These are phyloP conservation scores for Sphaerostilbella broomeana DNA, from an alignment of 2,329 filamentous ascomycete species.

Conservation along the genomic window DNA sequence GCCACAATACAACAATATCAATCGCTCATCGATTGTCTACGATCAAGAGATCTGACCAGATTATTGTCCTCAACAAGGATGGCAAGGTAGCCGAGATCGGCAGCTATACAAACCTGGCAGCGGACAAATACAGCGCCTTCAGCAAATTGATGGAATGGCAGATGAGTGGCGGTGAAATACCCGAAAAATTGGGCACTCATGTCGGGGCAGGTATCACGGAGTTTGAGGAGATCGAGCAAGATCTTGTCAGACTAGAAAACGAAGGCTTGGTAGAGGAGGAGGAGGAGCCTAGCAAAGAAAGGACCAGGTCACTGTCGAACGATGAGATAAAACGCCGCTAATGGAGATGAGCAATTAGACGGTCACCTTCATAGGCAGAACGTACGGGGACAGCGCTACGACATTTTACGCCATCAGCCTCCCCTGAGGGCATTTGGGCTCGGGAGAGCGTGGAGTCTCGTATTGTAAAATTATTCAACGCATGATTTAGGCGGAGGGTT, in stretches of 20 bases:
- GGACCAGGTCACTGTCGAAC: constrained; percentile 1
- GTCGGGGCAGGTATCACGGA: constrained; percentile 40
- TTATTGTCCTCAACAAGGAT: constrained; percentile 83
- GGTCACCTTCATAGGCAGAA: too few relatives aligned
- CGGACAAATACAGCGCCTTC: constrained; percentile 73
- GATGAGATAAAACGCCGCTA: constrained; percentile 8
- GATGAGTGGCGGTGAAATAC: constrained; percentile 73
- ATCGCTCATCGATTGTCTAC: constrained; percentile 95
- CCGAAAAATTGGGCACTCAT: constrained; percentile 32
- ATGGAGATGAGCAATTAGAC: neutral
- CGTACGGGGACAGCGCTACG: too few relatives aligned
- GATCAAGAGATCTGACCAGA: constrained; percentile 90
- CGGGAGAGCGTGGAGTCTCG: too few relatives aligned
- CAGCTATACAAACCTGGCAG: constrained; percentile 69
- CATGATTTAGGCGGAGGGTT: too few relatives aligned
- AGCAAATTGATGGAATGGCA: constrained; percentile 98
- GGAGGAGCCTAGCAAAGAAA: constrained; percentile 16
- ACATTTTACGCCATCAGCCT: neutral
- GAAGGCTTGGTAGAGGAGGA: constrained; percentile 23
- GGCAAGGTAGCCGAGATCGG: constrained; percentile 89
- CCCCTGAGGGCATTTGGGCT: too few relatives aligned
- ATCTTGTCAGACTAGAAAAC: constrained; percentile 30
- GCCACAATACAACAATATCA: constrained; percentile 92
- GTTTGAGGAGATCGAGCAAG: constrained; percentile 45
- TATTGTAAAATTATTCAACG: neutral